These are phyloP conservation scores for Neonectria neomacrospora DNA, from an alignment of 2,329 filamentous ascomycete genomes.

Conservation along the genomic window DNA sequence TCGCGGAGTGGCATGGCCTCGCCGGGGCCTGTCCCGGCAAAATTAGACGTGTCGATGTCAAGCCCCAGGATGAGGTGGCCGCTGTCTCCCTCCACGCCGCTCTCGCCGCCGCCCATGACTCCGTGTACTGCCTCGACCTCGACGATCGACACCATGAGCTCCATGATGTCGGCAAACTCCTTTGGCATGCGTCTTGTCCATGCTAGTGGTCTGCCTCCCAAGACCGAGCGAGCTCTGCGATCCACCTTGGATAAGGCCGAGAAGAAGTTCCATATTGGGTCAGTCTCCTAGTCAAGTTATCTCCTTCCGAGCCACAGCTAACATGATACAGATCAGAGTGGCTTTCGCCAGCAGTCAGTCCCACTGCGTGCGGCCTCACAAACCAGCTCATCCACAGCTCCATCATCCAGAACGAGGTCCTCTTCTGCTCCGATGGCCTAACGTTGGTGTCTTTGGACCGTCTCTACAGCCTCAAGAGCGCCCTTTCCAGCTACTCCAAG, in stretches of 20 bases:
- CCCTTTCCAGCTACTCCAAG: constrained; percentile 66
- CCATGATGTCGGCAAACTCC: constrained; percentile 49
- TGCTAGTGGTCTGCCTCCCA: constrained; percentile 56
- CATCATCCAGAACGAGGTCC: constrained; percentile 67
- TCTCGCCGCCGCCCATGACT: constrained; percentile 58
- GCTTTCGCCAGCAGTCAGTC: constrained; percentile 57
- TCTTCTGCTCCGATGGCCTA: constrained; percentile 70
- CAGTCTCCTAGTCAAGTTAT: constrained; percentile 21
- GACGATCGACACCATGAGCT: constrained; percentile 48
- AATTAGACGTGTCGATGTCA: constrained; percentile 44
- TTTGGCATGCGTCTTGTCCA: constrained; percentile 65
- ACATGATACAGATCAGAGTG: constrained; percentile 51
- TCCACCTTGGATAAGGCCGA: constrained; percentile 63
- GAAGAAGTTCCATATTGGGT: constrained; percentile 57
- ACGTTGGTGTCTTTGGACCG: constrained; percentile 70
- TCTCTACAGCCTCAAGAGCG: constrained; percentile 72
- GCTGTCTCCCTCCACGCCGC: constrained; percentile 53
- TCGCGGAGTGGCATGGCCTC: constrained; percentile 45
- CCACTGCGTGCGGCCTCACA: constrained; percentile 58
- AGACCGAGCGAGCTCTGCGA: constrained; percentile 60
- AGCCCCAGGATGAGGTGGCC: constrained; percentile 47
- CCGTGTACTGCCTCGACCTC: constrained; percentile 57
- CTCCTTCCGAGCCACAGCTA: constrained; percentile 4
- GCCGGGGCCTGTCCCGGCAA: constrained; percentile 48
- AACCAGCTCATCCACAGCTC: constrained; percentile 66